These are phyloP conservation scores for Monilinia vaccinii-corymbosi DNA, from an alignment of 2,329 filamentous ascomycete genomes.

Conservation along the genomic window DNA sequence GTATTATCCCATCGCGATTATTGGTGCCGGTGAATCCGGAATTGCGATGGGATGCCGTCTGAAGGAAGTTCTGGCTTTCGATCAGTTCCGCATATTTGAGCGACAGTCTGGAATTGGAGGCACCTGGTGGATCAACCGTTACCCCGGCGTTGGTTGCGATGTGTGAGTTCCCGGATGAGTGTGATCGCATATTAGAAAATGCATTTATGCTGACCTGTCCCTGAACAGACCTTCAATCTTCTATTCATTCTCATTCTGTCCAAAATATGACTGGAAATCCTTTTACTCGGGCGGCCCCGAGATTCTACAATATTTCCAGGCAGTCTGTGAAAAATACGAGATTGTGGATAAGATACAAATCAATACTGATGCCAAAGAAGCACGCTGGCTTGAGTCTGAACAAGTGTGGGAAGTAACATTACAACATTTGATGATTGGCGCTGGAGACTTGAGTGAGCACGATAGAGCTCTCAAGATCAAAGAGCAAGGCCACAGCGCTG, in stretches of 20 bases:
- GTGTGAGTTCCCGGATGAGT: slow-evolving; percentile 30
- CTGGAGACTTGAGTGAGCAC: slow-evolving; percentile 42
- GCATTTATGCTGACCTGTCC: not conserved
- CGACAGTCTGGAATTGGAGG: slow-evolving; percentile 44
- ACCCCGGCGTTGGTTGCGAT: slow-evolving; percentile 45
- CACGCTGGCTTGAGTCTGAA: slow-evolving; percentile 43
- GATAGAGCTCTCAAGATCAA: slow-evolving; percentile 37
- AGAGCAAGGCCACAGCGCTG: slow-evolving; percentile 36
- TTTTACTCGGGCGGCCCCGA: slow-evolving; percentile 52
- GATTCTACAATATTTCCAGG: slow-evolving; percentile 45
- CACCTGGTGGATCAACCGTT: slow-evolving; percentile 49
- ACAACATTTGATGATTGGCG: slow-evolving; percentile 40
- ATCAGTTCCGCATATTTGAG: slow-evolving; percentile 51
- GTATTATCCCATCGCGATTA: slow-evolving; percentile 38
- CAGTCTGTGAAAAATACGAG: slow-evolving; percentile 43
- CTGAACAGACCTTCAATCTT: slow-evolving; percentile 41
- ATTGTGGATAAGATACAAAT: slow-evolving; percentile 49
- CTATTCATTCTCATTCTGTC: slow-evolving; percentile 53
- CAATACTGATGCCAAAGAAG: slow-evolving; percentile 45
- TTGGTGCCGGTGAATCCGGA: slow-evolving; percentile 50
- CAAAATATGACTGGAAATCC: slow-evolving; percentile 48
- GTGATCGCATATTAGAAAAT: not conserved
- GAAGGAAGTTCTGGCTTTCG: slow-evolving; percentile 43
- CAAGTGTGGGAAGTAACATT: slow-evolving; percentile 46
- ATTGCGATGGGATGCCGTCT: slow-evolving; percentile 50